A percentile compares a stretch with the other conserved stretches of the same genome.
These are phyloP conservation scores for Solanum habrochaites DNA, from an alignment of 257 asterid species.

Conservation along the genomic window DNA sequence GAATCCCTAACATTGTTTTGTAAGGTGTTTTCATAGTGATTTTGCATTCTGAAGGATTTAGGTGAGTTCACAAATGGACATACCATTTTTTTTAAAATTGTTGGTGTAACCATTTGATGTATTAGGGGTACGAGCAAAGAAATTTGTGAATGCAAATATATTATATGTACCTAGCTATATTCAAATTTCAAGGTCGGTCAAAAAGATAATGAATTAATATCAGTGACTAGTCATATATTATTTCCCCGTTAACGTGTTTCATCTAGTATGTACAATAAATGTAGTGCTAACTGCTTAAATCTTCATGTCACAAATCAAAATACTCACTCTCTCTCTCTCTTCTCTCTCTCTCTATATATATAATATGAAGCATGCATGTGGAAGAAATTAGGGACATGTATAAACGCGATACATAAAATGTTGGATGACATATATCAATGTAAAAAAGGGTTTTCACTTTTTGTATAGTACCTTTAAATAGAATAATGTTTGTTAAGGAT, in stretches of 20 bases:
- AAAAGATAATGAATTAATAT: background rate
- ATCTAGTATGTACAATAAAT: background rate
- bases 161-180: background rate
- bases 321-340: no score
- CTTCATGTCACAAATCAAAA: background rate
- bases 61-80: background rate
- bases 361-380: background rate
- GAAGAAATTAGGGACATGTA: slow-evolving; percentile 3
- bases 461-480: background rate
- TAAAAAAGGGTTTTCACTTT: slow-evolving; percentile 27
- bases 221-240: background rate
- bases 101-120: background rate
- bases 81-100: background rate
- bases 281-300: background rate
- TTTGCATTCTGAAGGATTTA: background rate
- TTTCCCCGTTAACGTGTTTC: background rate
- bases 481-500: slow-evolving; percentile 4
- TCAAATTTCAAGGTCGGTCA: background rate
- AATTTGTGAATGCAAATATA: background rate
- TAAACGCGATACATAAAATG: slow-evolving; percentile 3
- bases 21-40: background rate
- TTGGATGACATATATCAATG: slow-evolving; percentile 9
- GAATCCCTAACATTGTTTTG: background rate
- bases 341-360: background rate
- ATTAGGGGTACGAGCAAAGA: no score